Conservation (phyloP, 2,329 filamentous ascomycete genomes). For the Monosporascus sp. region DNA sequence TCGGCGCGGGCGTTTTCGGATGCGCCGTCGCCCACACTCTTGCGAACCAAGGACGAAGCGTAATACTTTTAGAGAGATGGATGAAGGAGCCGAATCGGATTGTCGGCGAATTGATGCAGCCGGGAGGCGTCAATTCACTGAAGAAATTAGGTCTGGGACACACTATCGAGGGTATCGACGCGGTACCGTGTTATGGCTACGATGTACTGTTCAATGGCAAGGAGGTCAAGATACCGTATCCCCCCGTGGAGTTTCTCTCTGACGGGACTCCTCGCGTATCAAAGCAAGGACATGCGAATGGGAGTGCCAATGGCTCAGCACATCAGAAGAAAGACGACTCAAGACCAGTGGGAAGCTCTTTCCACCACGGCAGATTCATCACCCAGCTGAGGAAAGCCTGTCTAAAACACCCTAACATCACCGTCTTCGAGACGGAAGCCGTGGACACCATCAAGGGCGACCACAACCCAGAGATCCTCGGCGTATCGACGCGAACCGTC, state of each 20-base stretch:
- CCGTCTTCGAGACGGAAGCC: slow-evolving; percentile 84
- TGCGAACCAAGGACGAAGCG: slow-evolving; percentile 83
- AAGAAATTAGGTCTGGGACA: slow-evolving; percentile 72
- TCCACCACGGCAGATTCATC: slow-evolving; percentile 95
- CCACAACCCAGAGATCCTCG: slow-evolving; percentile 66
- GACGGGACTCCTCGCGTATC: slow-evolving; percentile 23
- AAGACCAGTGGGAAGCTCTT: slow-evolving; percentile 67
- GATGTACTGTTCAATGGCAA: slow-evolving; percentile 77
- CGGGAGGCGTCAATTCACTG: slow-evolving; percentile 79
- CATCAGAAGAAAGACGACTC: slow-evolving; percentile 20
- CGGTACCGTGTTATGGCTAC: slow-evolving; percentile 77
- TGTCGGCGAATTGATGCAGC: slow-evolving; percentile 90
- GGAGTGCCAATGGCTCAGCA: slow-evolving; percentile 23
- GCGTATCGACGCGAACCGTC: slow-evolving; percentile 68
- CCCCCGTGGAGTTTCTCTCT: slow-evolving; percentile 49
- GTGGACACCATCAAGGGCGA: slow-evolving; percentile 67
- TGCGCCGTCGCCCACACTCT: slow-evolving; percentile 81
- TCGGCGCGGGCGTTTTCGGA: slow-evolving; percentile 86
- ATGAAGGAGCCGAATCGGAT: slow-evolving; percentile 93
- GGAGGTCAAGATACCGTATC: slow-evolving; percentile 73
- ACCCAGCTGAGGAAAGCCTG: slow-evolving; percentile 73
- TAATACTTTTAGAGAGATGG: slow-evolving; percentile 82
- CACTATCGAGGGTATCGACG: slow-evolving; percentile 85
- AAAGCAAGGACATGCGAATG: slow-evolving; percentile 15
- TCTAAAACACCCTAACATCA: slow-evolving; percentile 72